Percentiles rank a stretch among this genome's conserved stretches.
Evolutionary conservation across 306 rosid species (phyloP).

Genomic region (Cicer yamashitae): DNA sequence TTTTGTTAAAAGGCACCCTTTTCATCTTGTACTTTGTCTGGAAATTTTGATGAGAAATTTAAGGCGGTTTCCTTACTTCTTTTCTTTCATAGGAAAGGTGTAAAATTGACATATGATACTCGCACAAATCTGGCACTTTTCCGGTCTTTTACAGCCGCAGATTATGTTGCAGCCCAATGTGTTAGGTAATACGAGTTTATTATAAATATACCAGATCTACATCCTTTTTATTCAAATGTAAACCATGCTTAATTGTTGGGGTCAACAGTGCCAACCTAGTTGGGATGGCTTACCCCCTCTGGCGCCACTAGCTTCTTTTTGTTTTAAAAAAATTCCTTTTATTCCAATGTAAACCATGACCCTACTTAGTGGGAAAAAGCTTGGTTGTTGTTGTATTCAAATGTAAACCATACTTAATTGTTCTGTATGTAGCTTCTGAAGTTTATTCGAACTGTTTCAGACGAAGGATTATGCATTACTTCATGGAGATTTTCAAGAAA

Average conservation of each 20-base stretch:
- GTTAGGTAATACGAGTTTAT: constrained; percentile 61
- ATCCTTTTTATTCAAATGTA: constrained; percentile 28
- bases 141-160: constrained; percentile 79
- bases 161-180: constrained; percentile 86
- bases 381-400: no score
- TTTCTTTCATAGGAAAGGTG: constrained; percentile 60
- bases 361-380: no score
- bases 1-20: constrained; percentile 30
- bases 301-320: no score
- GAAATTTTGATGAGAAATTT: not conserved
- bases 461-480: constrained; percentile 87
- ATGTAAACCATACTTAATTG: not conserved
- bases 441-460: constrained; percentile 53
- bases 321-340: not conserved
- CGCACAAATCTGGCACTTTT: constrained; percentile 85
- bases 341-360: constrained; percentile 14
- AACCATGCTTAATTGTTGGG: not conserved
- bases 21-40: constrained; percentile 22
- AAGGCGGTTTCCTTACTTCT: constrained; percentile 25
- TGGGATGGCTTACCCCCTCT: no score
- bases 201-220: constrained; percentile 26
- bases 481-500: constrained; percentile 88
- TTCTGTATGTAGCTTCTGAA: constrained; percentile 31
- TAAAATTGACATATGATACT: constrained; percentile 69
- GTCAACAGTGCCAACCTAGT: no score